phyloP scores from a whole-genome alignment of 495 filamentous ascomycete genomes.

The Letharia columbiana region DNA sequence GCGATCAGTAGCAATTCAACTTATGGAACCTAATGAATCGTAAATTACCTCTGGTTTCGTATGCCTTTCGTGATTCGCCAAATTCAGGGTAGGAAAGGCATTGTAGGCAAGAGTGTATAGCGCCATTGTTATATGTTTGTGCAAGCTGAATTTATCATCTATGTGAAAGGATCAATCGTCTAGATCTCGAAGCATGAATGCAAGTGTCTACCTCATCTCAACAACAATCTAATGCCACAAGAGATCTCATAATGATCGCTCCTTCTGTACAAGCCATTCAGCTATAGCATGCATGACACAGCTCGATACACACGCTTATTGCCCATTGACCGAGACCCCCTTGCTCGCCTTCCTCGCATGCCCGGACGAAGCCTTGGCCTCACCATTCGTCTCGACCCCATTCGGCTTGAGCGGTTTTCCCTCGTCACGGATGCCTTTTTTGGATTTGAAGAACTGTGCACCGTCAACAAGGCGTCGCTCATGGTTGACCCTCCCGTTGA shows the following conservation, averaged over 20 bases:
- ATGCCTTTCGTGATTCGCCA: neutral
- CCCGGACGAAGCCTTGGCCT: neutral
- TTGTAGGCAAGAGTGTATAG: neutral
- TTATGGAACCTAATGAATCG: neutral
- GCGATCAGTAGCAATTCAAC: neutral
- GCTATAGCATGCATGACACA: neutral
- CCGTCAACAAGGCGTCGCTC: conserved; percentile 83
- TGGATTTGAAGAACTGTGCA: conserved; percentile 47
- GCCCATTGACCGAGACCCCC: neutral
- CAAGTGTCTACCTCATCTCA: neutral
- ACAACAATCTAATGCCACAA: neutral
- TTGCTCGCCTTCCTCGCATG: conserved; percentile 17
- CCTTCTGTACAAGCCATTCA: neutral
- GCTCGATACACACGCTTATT: neutral
- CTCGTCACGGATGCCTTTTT: conserved; percentile 21
- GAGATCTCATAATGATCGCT: neutral
- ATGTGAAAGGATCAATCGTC: neutral
- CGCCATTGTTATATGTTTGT: neutral
- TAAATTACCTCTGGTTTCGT: neutral
- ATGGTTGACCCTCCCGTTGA: conserved; percentile 80
- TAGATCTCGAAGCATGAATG: neutral
- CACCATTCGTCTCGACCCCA: conserved; percentile 2
- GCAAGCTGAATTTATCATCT: neutral
- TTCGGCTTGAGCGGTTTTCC: conserved; percentile 24
- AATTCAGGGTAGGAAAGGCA: too few relatives aligned